These are phyloP conservation scores for Claviceps quebecensis DNA, from an alignment of 2,329 filamentous ascomycete species.

Conservation along the genomic window DNA sequence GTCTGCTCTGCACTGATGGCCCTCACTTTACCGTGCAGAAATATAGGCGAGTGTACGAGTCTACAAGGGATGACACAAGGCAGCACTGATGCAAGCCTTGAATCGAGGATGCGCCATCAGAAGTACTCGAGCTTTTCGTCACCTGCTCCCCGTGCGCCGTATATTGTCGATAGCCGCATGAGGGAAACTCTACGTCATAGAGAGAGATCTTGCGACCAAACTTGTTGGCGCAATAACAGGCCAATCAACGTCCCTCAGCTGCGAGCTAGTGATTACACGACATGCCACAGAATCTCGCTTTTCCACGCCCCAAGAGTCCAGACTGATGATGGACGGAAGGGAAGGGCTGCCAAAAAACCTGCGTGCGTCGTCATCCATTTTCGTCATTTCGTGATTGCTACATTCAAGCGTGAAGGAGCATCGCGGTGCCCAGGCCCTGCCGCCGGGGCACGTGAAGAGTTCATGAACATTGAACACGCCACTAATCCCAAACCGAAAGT, in stretches of 20 bases:
- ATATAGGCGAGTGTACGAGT: background rate
- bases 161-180: background rate
- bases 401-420: too few species aligned
- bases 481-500: too few species aligned
- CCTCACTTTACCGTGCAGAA: background rate
- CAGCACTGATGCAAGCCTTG: background rate
- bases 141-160: background rate
- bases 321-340: too few species aligned
- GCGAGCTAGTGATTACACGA: background rate
- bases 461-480: too few species aligned
- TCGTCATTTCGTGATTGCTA: too few species aligned
- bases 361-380: too few species aligned
- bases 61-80: background rate
- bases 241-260: background rate
- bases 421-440: too few species aligned
- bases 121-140: background rate
- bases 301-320: too few species aligned
- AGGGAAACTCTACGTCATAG: slow-evolving; percentile 6
- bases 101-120: background rate
- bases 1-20: background rate
- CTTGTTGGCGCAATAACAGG: background rate
- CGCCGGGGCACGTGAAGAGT: too few species aligned
- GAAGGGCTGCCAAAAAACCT: too few species aligned
- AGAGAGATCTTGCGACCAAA: background rate
- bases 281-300: too few species aligned